Conservation (phyloP, 176 grass and related monocot genomes). For the Alloteropsis semialata region DNA sequence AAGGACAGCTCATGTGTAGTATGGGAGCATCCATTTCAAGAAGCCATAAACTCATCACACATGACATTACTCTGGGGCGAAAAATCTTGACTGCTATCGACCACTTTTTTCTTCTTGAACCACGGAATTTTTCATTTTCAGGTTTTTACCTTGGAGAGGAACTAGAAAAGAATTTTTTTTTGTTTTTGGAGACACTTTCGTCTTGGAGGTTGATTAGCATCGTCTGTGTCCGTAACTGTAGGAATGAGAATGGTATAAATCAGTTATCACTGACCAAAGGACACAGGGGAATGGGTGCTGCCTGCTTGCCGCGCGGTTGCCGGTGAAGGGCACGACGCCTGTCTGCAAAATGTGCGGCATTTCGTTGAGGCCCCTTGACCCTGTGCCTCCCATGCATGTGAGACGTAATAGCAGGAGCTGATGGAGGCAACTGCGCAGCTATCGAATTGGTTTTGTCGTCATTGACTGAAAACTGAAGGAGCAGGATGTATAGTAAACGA, state of each 20-base stretch:
- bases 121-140: not conserved
- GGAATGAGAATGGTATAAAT: too few species aligned
- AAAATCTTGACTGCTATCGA: too few species aligned
- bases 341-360: slow-evolving; percentile 5
- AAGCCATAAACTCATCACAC: too few species aligned
- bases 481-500: not conserved
- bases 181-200: not conserved
- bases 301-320: not conserved
- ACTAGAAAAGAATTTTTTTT: not conserved
- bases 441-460: too few species aligned
- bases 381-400: not conserved
- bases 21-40: too few species aligned
- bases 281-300: not conserved
- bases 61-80: too few species aligned
- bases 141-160: not conserved
- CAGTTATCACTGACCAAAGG: not conserved
- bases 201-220: not conserved
- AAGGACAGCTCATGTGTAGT: not conserved
- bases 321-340: not conserved
- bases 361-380: not conserved
- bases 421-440: not conserved
- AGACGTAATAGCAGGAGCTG: not conserved
- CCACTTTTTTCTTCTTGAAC: not conserved
- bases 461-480: too few species aligned
- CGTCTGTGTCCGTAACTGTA: not conserved